A percentile compares a stretch with the other conserved stretches of the same genome.
Evolutionary conservation across 2,329 filamentous ascomycete genomes (phyloP).

Genomic region (Clarireedia paspali): DNA sequence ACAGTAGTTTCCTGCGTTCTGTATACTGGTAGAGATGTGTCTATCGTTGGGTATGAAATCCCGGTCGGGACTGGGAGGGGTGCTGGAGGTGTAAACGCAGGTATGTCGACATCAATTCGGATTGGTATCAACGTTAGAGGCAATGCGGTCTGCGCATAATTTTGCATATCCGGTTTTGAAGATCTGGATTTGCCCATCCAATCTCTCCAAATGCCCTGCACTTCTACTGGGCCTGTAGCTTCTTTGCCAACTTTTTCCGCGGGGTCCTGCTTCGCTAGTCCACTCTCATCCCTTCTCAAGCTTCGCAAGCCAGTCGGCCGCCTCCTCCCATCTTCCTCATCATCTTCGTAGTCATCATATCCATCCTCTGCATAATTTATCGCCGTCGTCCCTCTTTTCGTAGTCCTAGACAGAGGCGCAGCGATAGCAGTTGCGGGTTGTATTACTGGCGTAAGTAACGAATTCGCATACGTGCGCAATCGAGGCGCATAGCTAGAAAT

Average conservation of each 20-base stretch:
- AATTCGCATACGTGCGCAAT: constrained; percentile 84
- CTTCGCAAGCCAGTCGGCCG: constrained; percentile 76
- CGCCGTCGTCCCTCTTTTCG: constrained; percentile 90
- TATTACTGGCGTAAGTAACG: constrained; percentile 77
- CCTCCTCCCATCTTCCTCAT: constrained; percentile 62
- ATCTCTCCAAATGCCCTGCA: constrained; percentile 88
- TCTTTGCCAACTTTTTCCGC: constrained; percentile 80
- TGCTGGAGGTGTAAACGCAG: constrained; percentile 61
- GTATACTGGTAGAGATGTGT: constrained; percentile 71
- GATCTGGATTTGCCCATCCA: constrained; percentile 76
- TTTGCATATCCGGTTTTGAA: constrained; percentile 50
- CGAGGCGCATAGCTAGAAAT: constrained; percentile 88
- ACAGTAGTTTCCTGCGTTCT: constrained; percentile 71
- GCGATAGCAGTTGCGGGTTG: constrained; percentile 58
- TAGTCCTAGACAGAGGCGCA: constrained; percentile 69
- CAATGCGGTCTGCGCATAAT: constrained; percentile 61
- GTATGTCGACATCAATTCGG: constrained; percentile 89
- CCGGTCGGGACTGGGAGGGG: constrained; percentile 58
- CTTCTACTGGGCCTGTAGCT: constrained; percentile 65
- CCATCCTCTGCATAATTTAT: constrained; percentile 98
- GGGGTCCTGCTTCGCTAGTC: constrained; percentile 54
- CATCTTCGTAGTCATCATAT: constrained; percentile 76
- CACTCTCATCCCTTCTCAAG: constrained; percentile 66
- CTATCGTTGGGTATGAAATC: constrained; percentile 48
- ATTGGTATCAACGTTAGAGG: constrained; percentile 91